These are phyloP conservation scores for Zymoseptoria tritici DNA, from an alignment of 2,329 filamentous ascomycete genomes.

Conservation along the genomic window DNA sequence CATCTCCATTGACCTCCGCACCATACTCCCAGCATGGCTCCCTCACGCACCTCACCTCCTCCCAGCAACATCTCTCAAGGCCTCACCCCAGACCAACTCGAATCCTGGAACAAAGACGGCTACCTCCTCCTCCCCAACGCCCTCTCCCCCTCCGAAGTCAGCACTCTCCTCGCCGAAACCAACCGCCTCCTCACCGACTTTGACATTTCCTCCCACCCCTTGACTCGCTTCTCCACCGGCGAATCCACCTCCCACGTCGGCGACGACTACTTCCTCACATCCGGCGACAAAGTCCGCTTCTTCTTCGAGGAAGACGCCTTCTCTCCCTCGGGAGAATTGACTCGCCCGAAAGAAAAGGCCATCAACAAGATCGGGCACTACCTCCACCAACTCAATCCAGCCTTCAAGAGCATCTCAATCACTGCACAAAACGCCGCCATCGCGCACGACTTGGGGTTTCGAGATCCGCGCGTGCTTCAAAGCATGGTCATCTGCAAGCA, in stretches of 20 bases:
- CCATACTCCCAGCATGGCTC: slow-evolving; percentile 8
- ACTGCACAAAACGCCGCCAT: slow-evolving; percentile 54
- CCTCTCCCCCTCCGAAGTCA: slow-evolving; percentile 58
- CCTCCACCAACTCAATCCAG: slow-evolving; percentile 40
- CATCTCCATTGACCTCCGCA: neutral
- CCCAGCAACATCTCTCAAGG: slow-evolving; percentile 34
- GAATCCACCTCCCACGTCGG: slow-evolving; percentile 70
- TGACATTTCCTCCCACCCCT: slow-evolving; percentile 73
- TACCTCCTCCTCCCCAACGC: slow-evolving; percentile 82
- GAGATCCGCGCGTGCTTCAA: slow-evolving; percentile 71
- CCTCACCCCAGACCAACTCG: slow-evolving; percentile 64
- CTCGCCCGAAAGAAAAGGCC: slow-evolving; percentile 71
- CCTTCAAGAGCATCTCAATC: slow-evolving; percentile 46
- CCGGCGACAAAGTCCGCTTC: slow-evolving; percentile 87
- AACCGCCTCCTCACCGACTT: slow-evolving; percentile 66
- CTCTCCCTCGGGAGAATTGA: slow-evolving; percentile 53
- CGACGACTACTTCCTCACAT: slow-evolving; percentile 87
- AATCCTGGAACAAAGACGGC: slow-evolving; percentile 71
- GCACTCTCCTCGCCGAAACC: slow-evolving; percentile 66
- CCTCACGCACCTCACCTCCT: slow-evolving; percentile 25
- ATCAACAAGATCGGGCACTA: slow-evolving; percentile 63
- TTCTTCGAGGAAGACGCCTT: slow-evolving; percentile 98
- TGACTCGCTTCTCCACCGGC: slow-evolving; percentile 90
- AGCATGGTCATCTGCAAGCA: slow-evolving; percentile 99
- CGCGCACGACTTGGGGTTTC: slow-evolving; percentile 64